Percentiles rank a stretch among this genome's conserved stretches.
Conservation (phyloP, 2,329 filamentous ascomycete species). For the Aureobasidium sp. region DNA sequence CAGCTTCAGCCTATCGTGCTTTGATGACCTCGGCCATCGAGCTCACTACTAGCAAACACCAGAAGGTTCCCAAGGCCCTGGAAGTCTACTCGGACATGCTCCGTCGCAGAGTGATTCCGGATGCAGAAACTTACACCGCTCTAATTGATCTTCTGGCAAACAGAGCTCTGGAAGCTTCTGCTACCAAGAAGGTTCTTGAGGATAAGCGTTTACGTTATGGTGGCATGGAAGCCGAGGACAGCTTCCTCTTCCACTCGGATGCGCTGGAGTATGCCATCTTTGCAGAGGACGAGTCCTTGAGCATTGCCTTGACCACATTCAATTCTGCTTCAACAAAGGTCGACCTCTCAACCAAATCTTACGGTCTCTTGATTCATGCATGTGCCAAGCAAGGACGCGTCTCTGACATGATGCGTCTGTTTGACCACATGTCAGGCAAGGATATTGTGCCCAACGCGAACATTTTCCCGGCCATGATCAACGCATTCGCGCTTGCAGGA, state of each 20-base stretch:
- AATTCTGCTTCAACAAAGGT: slow-evolving; percentile 60
- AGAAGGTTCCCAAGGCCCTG: slow-evolving; percentile 81
- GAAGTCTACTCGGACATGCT: slow-evolving; percentile 98
- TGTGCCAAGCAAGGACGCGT: slow-evolving; percentile 76
- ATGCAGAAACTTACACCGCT: slow-evolving; percentile 79
- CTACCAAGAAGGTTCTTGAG: slow-evolving; percentile 64
- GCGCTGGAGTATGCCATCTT: slow-evolving; percentile 82
- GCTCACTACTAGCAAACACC: slow-evolving; percentile 67
- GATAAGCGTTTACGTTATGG: slow-evolving; percentile 78
- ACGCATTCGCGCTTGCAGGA: slow-evolving; percentile 74
- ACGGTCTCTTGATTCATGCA: slow-evolving; percentile 75
- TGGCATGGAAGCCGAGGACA: slow-evolving; percentile 72
- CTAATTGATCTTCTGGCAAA: slow-evolving; percentile 74
- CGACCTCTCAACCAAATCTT: slow-evolving; percentile 70
- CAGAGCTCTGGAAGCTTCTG: slow-evolving; percentile 69
- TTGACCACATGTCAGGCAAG: slow-evolving; percentile 80
- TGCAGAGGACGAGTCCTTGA: slow-evolving; percentile 76
- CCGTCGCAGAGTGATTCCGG: slow-evolving; percentile 68
- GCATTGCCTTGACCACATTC: slow-evolving; percentile 79
- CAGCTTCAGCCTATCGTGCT: slow-evolving; percentile 83
- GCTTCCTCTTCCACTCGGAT: slow-evolving; percentile 81
- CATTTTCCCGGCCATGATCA: slow-evolving; percentile 89
- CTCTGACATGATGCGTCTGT: slow-evolving; percentile 82
- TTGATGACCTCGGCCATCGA: slow-evolving; percentile 77
- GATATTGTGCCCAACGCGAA: slow-evolving; percentile 66